Evolutionary conservation across 208 protist genomes (phyloP), one percentile per base, ranked within the genome.

Genomic region (Leishmania gerbilli): DNA sequence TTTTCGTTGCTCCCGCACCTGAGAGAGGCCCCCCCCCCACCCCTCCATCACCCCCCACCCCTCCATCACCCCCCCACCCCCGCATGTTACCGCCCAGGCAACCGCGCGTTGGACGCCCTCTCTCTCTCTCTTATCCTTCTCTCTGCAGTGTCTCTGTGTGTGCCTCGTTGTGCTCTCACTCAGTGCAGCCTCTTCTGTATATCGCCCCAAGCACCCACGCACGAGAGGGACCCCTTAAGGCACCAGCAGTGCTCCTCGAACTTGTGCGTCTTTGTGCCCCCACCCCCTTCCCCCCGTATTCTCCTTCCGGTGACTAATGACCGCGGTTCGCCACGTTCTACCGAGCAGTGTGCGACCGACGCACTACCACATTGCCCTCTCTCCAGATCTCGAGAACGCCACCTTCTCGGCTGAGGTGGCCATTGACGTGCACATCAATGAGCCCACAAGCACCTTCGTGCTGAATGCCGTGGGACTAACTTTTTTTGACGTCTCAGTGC

Each of bases 301-400:
- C 62, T 19, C 62, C 62, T 68, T 68, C 62, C n/a, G 58, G 27
- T 17, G 11, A 31, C 40, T 45, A 42, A 87, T 88, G 79, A 17
- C 80, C 9, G 55, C 49, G 5, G 74, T 80, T n/a, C 88, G 90
- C 75, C 88, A 93, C 78, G 77, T 95, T 71, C 82, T 96, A 64
- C 91, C 93, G 15, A 79, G 45, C n/a, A 84, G 79, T 58, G 88
- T 91, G 60, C 83, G 45, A 68, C 91, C 93, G 19, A 78, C 71
- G 21, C 84, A 93, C 81, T 97, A 97, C 75, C 89, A 90, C 49
- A 72, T 97, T 2, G 75, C 81, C 77, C 84, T 97, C 45, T 79
- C 67, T 4, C 87, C 87, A n/a, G 88, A 95, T 55, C 90, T 97
- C 42, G 88, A 90, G 17, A 71, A 76, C 24, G 92, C 94, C 74